phyloP scores from a whole-genome alignment of 225 moss, liverwort and hornwort species.

The Physcomitrellopsis africana region DNA sequence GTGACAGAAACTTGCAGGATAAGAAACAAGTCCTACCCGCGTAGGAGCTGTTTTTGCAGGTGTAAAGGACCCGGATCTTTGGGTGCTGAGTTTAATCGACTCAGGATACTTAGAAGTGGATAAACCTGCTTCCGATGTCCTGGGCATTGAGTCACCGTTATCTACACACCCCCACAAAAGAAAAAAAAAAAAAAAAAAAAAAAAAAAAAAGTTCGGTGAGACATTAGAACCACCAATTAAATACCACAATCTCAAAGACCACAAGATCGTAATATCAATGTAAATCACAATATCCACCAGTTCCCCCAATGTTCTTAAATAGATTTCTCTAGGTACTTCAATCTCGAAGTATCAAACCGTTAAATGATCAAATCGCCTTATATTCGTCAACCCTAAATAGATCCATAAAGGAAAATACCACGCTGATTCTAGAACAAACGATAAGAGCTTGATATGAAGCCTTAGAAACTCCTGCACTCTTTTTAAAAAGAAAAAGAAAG shows the following conservation, averaged over 20 bases:
- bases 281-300: background rate
- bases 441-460: conserved; percentile 3
- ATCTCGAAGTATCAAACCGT: conserved; percentile 2
- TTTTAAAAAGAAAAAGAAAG: background rate
- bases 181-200: background rate
- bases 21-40: conserved; percentile 36
- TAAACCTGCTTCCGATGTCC: conserved; percentile 48
- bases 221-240: conserved; percentile 14
- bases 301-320: background rate
- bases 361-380: background rate
- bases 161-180: conserved; percentile 22
- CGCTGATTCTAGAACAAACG: conserved; percentile 1
- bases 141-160: conserved; percentile 55
- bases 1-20: background rate
- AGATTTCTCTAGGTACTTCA: conserved; percentile 5
- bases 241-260: background rate
- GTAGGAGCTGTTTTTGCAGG: conserved; percentile 56
- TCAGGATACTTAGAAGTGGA: conserved; percentile 58
- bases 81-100: conserved; percentile 55
- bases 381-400: background rate
- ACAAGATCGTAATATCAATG: conserved; percentile 12
- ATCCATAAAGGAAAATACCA: background rate
- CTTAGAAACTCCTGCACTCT: conserved; percentile 8
- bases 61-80: conserved; percentile 64
- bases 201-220: background rate